Base-by-base conservation (phyloP, 1,139 yeast genomes). In the Geotrichum klebahnii region DNA sequence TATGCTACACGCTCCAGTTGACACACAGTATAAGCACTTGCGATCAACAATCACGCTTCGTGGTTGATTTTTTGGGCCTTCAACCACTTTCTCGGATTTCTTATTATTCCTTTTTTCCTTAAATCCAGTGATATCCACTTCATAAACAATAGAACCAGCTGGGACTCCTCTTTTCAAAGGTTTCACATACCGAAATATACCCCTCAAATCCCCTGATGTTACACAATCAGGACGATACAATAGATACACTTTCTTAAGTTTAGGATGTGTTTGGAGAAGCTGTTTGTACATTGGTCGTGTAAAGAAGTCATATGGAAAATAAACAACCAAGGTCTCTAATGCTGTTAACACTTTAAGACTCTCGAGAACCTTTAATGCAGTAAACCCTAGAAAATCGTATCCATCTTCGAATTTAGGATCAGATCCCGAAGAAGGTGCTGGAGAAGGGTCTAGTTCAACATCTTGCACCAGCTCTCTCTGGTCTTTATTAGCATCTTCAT, bases 271-370 rank as follows among this genome's bases (percentile, higher is more conserved):
- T 22, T 26, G 42, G 12, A 38, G 26, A 22, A 38, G n/a, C 42
- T 24, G 32, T 17, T 8, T 24, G 33, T 38, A 38, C 12, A 26
- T 33, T 20, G 12, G 9, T 8, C 14, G 8, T n/a, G 28, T 38
- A n/a, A 38, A n/a, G 5, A 37, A 8, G 33, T 38, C 42, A 33
- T 14, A 26, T 10, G 42, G 42, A 26, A 38, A 38, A 16, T 38
- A 38, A 3, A 38, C 33, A 14, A 26, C 33, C n/a, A 38, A 10
- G 2, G 42, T 26, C 20, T 24, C 42, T 10, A 38, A 9, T 10
- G 26, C 22, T n/a, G 23, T 20, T 4, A 37, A 19, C 14, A 19
- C 31, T 5, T 29, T 5, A 5, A 37, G n/a, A n/a, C 14, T 37
- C 31, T 22, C 24, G 3, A 37, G 10, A 20, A 37, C n/a, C 14